A percentile compares a stretch with the other conserved stretches of the same genome.
These are phyloP conservation scores for Talaromyces sp. DNA, from an alignment of 2,329 filamentous ascomycete genomes.

Conservation along the genomic window DNA sequence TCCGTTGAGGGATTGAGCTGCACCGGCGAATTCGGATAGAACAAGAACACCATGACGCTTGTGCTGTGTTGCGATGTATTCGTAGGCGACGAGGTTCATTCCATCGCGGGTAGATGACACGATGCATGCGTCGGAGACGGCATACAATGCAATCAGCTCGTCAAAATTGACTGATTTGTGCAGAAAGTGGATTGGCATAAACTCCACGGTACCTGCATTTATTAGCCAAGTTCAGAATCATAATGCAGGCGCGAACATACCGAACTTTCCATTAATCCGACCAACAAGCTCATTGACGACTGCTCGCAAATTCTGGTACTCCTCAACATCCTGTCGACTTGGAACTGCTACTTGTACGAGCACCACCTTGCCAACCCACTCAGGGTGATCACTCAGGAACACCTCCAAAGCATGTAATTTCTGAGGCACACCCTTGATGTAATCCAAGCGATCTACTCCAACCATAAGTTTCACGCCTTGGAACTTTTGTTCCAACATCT, in stretches of 20 bases:
- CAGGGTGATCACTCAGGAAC: slow-evolving; percentile 88
- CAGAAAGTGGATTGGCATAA: slow-evolving; percentile 96
- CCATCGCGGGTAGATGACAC: slow-evolving; percentile 88
- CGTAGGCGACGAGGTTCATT: slow-evolving; percentile 95
- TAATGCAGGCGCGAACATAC: slow-evolving; percentile 31
- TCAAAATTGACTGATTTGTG: slow-evolving; percentile 92
- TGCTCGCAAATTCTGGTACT: slow-evolving; percentile 89
- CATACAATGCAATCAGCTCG: slow-evolving; percentile 85
- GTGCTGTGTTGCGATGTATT: slow-evolving; percentile 89
- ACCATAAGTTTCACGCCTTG: slow-evolving; percentile 91
- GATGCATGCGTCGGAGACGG: slow-evolving; percentile 81
- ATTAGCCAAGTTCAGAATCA: neutral
- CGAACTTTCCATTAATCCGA: slow-evolving; percentile 91
- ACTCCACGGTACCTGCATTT: slow-evolving; percentile 71
- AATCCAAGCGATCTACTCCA: slow-evolving; percentile 89
- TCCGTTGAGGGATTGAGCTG: slow-evolving; percentile 85
- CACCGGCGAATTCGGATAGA: slow-evolving; percentile 88
- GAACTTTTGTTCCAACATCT: slow-evolving; percentile 77
- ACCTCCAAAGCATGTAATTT: slow-evolving; percentile 92
- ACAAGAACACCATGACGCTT: slow-evolving; percentile 87
- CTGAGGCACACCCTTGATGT: slow-evolving; percentile 96
- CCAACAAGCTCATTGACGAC: slow-evolving; percentile 94
- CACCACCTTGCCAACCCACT: slow-evolving; percentile 94
- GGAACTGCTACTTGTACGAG: slow-evolving; percentile 91
- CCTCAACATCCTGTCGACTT: slow-evolving; percentile 86